These are phyloP conservation scores for Bremia lactucae DNA, from an alignment of 352 stramenopile species.

Conservation along the genomic window DNA sequence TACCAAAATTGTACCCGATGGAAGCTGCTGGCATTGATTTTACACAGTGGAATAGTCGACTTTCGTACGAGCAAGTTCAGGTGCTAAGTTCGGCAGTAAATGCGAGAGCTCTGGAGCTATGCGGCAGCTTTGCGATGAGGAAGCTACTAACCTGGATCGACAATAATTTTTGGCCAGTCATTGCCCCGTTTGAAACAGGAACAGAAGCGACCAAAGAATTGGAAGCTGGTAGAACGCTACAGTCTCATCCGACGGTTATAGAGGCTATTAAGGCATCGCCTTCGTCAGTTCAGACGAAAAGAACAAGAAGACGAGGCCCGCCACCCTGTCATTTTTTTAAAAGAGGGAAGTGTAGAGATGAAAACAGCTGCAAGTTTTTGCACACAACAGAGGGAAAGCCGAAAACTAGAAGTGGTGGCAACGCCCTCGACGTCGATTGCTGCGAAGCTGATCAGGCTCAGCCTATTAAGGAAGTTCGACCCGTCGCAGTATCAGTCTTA, in stretches of 20 bases:
- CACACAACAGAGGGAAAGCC: conserved; percentile 22
- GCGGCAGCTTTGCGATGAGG: conserved; percentile 41
- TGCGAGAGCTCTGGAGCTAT: conserved; percentile 24
- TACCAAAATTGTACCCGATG: conserved; percentile 44
- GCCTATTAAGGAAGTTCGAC: conserved; percentile 1
- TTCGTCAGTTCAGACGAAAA: conserved; percentile 10
- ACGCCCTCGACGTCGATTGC: conserved; percentile 4
- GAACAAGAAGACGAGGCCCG: conserved; percentile 12
- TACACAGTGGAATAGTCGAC: conserved; percentile 31
- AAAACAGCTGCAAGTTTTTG: conserved; percentile 38
- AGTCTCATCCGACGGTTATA: neutral
- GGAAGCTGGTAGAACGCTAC: neutral
- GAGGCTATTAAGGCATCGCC: neutral
- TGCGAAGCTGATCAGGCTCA: conserved; percentile 11
- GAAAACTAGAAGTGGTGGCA: conserved; percentile 5
- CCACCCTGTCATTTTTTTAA: conserved; percentile 40
- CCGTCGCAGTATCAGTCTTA: neutral
- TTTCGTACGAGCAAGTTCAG: conserved; percentile 26
- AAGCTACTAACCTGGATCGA: conserved; percentile 79
- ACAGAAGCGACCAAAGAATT: neutral
- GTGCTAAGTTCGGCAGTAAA: conserved; percentile 29
- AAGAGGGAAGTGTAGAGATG: conserved; percentile 44
- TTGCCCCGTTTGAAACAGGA: conserved; percentile 16
- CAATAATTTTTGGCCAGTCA: conserved; percentile 54
- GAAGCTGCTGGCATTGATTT: conserved; percentile 42